Evolutionary conservation across 2,329 filamentous ascomycete species (phyloP), one percentile per base, ranked within the genome.

Genomic region (Fusarium xyrophilum): DNA sequence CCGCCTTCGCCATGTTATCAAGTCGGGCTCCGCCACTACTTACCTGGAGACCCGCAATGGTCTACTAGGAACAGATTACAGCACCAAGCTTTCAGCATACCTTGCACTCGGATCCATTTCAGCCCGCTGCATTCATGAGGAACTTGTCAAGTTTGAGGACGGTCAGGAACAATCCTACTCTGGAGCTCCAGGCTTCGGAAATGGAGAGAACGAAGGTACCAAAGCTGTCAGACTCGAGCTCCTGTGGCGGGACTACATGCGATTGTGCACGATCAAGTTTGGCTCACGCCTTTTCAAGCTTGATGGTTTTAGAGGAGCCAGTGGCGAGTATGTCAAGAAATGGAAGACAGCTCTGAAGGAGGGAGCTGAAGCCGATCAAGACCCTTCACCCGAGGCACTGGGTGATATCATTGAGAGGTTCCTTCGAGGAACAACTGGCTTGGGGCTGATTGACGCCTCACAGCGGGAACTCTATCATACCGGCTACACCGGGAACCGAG

Each of bases 211-310:
- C 53, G 86, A 87, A 32, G 91, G 92, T 1, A 93, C 90, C 1
- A 85, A 85, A 35, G 86, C 83, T 1, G 84, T 95, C 2, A 86
- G 92, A 0, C 89, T 92, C 58, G 91, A 95, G 73, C 81, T 96
- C 0, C 77, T 95, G 0, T 93, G 90, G 91, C 82, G 92, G 40
- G 92, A 95, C 73, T 95, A 94, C 73, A 93, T 95, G 89, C 84
- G 90, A 2, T 84, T 95, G 0, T 93, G 90, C 74, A 89, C 88
- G 9, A 84, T 85, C 33, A 94, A 94, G 72, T 93, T 91, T 65
- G 85, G 86, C 1, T 74, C 77, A 19, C 86, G 85, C 25, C 83
- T 95, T 7, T 95, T 93, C 75, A 79, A 81, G 15, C 77, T 89
- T 3, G 82, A 84, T 7, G 92, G 92, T 0, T 92, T 93, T 69